phyloP scores from a whole-genome alignment of 148 eudicot species.

The Tetragonia tetragonoides region DNA sequence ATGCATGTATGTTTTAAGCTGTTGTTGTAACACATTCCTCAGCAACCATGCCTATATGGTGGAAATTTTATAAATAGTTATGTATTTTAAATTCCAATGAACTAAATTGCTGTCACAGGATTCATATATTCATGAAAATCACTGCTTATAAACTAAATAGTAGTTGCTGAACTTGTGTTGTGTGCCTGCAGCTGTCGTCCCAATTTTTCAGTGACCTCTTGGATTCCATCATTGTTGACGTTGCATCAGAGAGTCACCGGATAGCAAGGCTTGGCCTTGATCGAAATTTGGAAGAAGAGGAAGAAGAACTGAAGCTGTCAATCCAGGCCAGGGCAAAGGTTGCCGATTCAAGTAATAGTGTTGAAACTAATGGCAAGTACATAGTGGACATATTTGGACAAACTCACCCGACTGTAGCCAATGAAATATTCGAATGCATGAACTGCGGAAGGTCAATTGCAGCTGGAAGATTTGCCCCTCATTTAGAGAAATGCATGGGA shows the following conservation, averaged over 20 bases:
- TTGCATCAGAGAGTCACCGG: constrained; percentile 92
- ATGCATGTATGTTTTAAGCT: neutral
- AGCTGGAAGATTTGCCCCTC: constrained; percentile 98
- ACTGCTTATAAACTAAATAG: neutral
- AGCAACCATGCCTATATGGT: neutral
- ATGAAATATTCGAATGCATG: constrained; percentile 87
- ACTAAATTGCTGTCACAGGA: too few relatives aligned
- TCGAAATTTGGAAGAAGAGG: constrained; percentile 73
- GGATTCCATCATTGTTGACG: constrained; percentile 80
- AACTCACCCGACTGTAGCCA: constrained; percentile 89
- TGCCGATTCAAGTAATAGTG: constrained; percentile 68
- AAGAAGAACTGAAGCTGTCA: constrained; percentile 87
- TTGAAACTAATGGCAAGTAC: constrained; percentile 74
- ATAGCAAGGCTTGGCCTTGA: constrained; percentile 88
- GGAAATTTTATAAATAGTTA: neutral
- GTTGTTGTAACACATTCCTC: neutral
- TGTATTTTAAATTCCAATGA: neutral
- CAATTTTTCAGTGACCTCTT: constrained; percentile 66
- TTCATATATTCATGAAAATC: neutral
- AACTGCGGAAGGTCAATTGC: constrained; percentile 82
- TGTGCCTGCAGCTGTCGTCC: constrained; percentile 60
- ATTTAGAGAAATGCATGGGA: constrained; percentile 99
- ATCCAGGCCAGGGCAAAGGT: constrained; percentile 78
- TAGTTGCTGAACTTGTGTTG: constrained; percentile 9
- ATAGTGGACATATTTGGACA: constrained; percentile 93